These are phyloP conservation scores for Lagerstroemia speciosa DNA, from an alignment of 345 rosid genomes.

Conservation along the genomic window DNA sequence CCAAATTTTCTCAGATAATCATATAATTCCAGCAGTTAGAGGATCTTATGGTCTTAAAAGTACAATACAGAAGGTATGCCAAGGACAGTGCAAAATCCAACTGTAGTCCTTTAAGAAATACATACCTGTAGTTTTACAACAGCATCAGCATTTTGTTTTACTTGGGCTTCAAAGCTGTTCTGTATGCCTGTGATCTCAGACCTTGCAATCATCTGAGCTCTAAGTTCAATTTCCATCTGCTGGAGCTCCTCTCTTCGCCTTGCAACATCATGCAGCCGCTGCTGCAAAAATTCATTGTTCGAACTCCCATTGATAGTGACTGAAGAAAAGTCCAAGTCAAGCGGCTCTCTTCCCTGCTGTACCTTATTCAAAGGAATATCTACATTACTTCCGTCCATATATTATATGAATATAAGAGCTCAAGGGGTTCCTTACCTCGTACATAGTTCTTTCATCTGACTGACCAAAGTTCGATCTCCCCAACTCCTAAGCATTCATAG, in stretches of 20 bases:
- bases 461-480: conserved; percentile 54
- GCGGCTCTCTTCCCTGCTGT: conserved; percentile 79
- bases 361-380: conserved; percentile 22
- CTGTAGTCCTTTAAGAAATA: not conserved
- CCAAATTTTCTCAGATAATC: not conserved
- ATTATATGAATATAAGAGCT: conserved; percentile 2
- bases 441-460: conserved; percentile 69
- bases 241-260: conserved; percentile 72
- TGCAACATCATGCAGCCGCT: conserved; percentile 37
- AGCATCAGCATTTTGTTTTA: conserved; percentile 57
- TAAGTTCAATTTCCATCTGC: conserved; percentile 64
- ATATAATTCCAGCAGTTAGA: not conserved
- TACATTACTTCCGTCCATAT: conserved; percentile 12
- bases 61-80: too few relatives aligned
- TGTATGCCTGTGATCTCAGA: conserved; percentile 56
- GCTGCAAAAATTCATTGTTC: conserved; percentile 37
- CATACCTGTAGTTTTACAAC: conserved; percentile 56
- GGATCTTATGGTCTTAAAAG: too few relatives aligned
- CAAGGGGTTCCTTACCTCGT: conserved; percentile 47
- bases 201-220: conserved; percentile 64
- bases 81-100: not conserved
- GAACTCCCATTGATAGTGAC: not conserved
- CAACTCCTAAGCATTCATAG: conserved; percentile 33
- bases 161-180: conserved; percentile 46
- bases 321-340: conserved; percentile 31